Conservation (phyloP, 495 filamentous ascomycete genomes). For the Terfezia boudieri region DNA sequence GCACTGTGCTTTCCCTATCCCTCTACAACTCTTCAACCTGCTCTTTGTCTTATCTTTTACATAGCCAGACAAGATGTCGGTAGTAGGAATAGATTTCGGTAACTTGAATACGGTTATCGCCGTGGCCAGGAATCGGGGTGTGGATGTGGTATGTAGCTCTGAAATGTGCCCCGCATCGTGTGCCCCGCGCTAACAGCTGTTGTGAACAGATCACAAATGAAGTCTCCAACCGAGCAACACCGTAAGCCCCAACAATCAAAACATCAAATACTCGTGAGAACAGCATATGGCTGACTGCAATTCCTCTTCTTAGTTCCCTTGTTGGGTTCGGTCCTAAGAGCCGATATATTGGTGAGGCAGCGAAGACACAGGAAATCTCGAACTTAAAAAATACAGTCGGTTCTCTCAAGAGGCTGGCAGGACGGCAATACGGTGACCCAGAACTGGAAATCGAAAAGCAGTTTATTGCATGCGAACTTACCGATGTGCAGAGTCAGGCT, state of each 20-base stretch:
- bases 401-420: slow-evolving; percentile 76
- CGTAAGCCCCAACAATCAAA: slow-evolving; percentile 35
- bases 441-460: slow-evolving; percentile 81
- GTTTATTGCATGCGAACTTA: slow-evolving; percentile 66
- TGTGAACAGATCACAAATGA: slow-evolving; percentile 79
- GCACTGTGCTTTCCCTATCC: too few relatives aligned
- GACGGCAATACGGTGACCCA: slow-evolving; percentile 65
- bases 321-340: slow-evolving; percentile 87
- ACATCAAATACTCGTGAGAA: background rate
- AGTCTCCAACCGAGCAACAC: slow-evolving; percentile 93
- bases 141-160: slow-evolving; percentile 74
- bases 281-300: slow-evolving; percentile 17
- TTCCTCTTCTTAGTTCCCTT: slow-evolving; percentile 39
- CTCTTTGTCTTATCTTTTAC: too few relatives aligned
- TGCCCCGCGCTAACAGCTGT: background rate
- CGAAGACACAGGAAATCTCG: slow-evolving; percentile 97
- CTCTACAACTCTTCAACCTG: too few relatives aligned
- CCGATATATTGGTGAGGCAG: slow-evolving; percentile 79
- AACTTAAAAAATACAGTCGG: slow-evolving; percentile 97
- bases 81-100: slow-evolving; percentile 87
- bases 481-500: slow-evolving; percentile 81
- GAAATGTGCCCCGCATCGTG: background rate
- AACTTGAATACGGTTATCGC: slow-evolving; percentile 93
- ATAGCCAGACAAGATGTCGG: slow-evolving; percentile 30
- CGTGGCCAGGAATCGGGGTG: slow-evolving; percentile 90